These are phyloP conservation scores for Phytopythium ostracodes DNA, from an alignment of 352 stramenopile species.

Conservation along the genomic window DNA sequence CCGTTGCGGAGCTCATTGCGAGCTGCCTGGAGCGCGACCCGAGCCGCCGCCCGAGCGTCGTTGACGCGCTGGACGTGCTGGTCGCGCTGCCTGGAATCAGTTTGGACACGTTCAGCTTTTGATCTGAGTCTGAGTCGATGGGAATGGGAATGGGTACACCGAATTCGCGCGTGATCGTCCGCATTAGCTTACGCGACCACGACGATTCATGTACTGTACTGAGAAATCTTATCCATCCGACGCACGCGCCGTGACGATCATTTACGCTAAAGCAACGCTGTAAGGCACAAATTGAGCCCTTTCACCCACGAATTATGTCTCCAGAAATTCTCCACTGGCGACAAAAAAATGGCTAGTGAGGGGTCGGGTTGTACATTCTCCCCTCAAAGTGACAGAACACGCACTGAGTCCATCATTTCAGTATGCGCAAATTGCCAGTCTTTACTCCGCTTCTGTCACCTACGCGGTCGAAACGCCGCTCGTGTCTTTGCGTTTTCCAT, in stretches of 20 bases:
- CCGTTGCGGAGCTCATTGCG: slow-evolving; percentile 21
- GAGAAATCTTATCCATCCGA: no score
- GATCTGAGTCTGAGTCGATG: background rate
- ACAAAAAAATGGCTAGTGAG: background rate
- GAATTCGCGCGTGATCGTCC: background rate
- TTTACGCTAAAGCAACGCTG: no score
- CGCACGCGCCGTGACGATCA: no score
- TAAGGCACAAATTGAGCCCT: no score
- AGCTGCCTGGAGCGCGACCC: slow-evolving; percentile 30
- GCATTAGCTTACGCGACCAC: no score
- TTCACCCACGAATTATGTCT: no score
- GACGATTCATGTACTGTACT: no score
- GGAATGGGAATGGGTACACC: background rate
- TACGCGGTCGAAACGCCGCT: background rate
- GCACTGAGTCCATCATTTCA: background rate
- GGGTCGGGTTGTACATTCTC: background rate
- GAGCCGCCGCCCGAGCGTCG: slow-evolving; percentile 17
- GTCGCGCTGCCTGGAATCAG: slow-evolving; percentile 13
- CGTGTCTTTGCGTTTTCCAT: background rate
- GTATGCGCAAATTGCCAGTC: background rate
- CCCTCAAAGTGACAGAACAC: background rate
- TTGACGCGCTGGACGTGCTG: slow-evolving; percentile 18
- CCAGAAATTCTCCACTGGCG: no score
- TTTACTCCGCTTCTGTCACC: background rate
- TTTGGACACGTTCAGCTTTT: slow-evolving; percentile 30